Evolutionary conservation across 2,329 filamentous ascomycete species (phyloP), one percentile per base, ranked within the genome.

Genomic region (Botrytis tulipae): DNA sequence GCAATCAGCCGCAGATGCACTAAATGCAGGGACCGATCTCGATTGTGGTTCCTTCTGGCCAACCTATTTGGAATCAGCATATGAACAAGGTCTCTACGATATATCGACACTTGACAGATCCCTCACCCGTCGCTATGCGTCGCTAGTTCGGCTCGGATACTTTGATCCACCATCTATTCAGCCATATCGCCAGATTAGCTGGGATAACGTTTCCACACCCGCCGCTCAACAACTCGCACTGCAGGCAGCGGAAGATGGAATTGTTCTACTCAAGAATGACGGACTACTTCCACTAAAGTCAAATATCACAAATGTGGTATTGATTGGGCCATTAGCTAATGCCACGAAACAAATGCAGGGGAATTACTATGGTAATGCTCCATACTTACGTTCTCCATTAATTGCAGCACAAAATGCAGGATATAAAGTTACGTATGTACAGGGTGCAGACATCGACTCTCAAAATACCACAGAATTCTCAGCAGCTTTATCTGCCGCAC

Each of bases 81-180:
- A 74, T 60, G 75, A 77, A 44, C 79, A 83, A 76, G 82, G 80
- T 44, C 81, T 84, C 32, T 83, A 86, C 73, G 84, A 83, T 71
- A 81, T 85, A 71, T 80, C 83, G 0, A 82, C 83, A 22, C 78
- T 89, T 7, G 85, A 89, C 74, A 80, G 80, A 32, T 84, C 87
- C 0, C 80, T 90, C 0, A 82, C 82, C 10, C 84, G 89, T 8
- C 83, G 86, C 25, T 90, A 89, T 76, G 83, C 85, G 12, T 86
- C 85, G 0, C 84, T 91, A 9, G 83, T 90, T 22, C 83, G 84
- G 4, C 82, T 86, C 0, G 89, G 89, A 4, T 90, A 88, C 78
- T 91, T 91, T 74, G 87, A 90, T 76, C 82, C 83, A 1, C 78
- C 83, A 1, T 82, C 79, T 3, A 77, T 80, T n/a, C 77, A 82